A percentile compares a stretch with the other conserved stretches of the same genome.
These are phyloP conservation scores for Mucor circinelloides DNA, from an alignment of 371 early-diverging fungal genomes.

Conservation along the genomic window DNA sequence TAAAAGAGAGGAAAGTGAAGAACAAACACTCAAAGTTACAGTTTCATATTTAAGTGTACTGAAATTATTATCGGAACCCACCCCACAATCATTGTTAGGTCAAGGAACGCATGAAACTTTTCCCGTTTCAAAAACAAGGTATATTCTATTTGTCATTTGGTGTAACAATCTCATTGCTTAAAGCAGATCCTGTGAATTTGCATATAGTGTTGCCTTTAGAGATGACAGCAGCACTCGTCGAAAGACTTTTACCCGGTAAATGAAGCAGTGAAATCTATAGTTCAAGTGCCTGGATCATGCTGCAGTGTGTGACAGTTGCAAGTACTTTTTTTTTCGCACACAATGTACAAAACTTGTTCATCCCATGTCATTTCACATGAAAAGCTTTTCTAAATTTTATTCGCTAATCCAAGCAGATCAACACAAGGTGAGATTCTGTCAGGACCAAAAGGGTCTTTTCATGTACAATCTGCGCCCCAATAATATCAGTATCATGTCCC, in stretches of 20 bases:
- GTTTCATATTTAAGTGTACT: background rate
- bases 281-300: no score
- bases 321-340: no score
- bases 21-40: background rate
- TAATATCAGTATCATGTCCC: constrained; percentile 43
- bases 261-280: no score
- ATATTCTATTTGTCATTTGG: constrained; percentile 1
- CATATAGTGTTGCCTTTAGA: background rate
- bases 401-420: constrained; percentile 14
- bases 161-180: background rate
- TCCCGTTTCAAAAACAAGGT: background rate
- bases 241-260: no score
- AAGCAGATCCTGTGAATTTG: constrained; percentile 6
- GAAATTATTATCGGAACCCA: background rate
- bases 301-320: no score
- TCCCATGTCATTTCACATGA: no score
- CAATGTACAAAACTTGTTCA: no score
- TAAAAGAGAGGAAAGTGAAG: background rate
- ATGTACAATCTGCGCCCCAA: constrained; percentile 52
- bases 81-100: background rate
- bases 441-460: constrained; percentile 47
- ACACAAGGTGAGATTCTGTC: constrained; percentile 50
- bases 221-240: background rate
- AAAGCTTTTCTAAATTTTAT: no score
- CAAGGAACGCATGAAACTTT: constrained; percentile 10